A percentile compares a stretch with the other conserved stretches of the same genome.
phyloP scores from a whole-genome alignment of 345 rosid species.

The Capsella bursapastoris region DNA sequence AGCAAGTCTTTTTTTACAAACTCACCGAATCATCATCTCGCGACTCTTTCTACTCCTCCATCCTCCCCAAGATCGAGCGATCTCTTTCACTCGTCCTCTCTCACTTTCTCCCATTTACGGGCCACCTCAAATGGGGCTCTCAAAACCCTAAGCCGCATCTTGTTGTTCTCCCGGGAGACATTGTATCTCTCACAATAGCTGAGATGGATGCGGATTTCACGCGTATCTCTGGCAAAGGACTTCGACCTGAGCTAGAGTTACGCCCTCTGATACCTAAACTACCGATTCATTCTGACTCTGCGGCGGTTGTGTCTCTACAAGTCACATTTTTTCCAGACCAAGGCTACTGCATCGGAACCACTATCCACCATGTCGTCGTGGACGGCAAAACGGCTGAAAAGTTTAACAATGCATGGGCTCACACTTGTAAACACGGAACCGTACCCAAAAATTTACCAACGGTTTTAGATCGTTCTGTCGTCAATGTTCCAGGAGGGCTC shows the following conservation, averaged over 20 bases:
- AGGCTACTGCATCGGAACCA: not conserved
- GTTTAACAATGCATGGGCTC: not conserved
- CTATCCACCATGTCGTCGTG: not conserved
- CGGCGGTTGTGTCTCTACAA: not conserved
- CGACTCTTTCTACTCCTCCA: no score
- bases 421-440: not conserved
- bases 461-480: not conserved
- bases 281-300: not conserved
- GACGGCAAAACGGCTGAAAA: not conserved
- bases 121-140: no score
- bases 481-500: not conserved
- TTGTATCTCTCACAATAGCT: not conserved
- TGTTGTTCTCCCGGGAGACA: not conserved
- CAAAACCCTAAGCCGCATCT: no score
- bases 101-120: no score
- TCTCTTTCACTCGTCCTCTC: no score
- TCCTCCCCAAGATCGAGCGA: no score
- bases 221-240: not conserved
- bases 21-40: no score
- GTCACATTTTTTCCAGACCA: not conserved
- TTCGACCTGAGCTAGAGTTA: not conserved
- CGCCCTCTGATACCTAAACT: not conserved
- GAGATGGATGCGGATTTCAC: not conserved
- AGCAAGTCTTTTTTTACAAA: no score
- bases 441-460: not conserved